Base-by-base conservation (phyloP, 2,329 filamentous ascomycete species). In the Cladosporium sp. region DNA sequence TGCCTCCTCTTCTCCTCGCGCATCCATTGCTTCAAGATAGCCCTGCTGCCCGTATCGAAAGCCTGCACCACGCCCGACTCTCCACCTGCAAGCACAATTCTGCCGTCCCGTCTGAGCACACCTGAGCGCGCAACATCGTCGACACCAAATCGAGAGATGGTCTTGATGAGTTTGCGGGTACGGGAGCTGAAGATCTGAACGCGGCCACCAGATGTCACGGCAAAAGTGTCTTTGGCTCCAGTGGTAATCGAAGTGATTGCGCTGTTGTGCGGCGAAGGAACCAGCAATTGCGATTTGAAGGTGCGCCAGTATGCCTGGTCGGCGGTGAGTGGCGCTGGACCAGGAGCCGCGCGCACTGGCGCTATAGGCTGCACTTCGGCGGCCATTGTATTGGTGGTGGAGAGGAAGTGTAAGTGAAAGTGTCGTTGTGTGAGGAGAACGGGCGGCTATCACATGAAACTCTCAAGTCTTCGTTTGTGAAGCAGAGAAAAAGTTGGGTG, bases 251-350 rank as follows among this genome's bases (percentile, higher is more conserved):
- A 85, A 29, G 90, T 95, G 62, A 98, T 82, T 39, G 89, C 86
- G 67, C 87, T 90, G 65, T 88, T 88, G 57, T 93, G 89, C 57
- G 91, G 90, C 55, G 92, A 95, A 39, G 93, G 88, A 55, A 97
- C 84, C 54, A 92, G 83, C 51, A 95, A 82, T 58, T 91, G 88
- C 59, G 91, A 93, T 72, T 88, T 90, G 76, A 98, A 98, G 11
- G 86, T 85, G 66, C 86, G 86, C 94, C 94, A 98, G 77, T 97
- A 97, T 58, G 85, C 81, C 72, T 97, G 91, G 74, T 98, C 93
- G 27, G 91, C 85, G 5, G 92, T 95, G 41, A 92, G 73, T 48
- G 88, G 85, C 35, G 86, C 84, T 51, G 90, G 90, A 43, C 88
- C 88, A 56, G 86, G 80, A 51, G 92, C 84, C 65, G 94, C 80